Conservation (phyloP, 768 basidiomycete species). For the Agrocybe pediades region DNA sequence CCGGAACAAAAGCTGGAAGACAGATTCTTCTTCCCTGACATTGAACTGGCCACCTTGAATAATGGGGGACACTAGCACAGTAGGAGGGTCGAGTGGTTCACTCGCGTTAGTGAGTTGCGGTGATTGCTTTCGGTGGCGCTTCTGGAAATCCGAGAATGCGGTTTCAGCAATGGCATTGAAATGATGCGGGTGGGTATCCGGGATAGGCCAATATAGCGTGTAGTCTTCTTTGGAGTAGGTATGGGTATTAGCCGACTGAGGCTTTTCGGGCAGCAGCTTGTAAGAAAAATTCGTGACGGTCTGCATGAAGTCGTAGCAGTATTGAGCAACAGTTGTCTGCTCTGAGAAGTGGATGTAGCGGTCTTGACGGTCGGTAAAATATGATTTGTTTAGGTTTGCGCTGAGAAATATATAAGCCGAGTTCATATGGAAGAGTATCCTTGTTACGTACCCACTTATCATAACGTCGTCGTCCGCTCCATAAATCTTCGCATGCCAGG, state of each 20-base stretch:
- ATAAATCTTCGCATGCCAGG: conserved; percentile 98
- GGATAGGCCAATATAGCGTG: conserved; percentile 67
- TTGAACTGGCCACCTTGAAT: conserved; percentile 90
- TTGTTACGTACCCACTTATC: conserved; percentile 75
- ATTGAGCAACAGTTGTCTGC: conserved; percentile 70
- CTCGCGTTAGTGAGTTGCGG: neutral
- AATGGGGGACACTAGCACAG: conserved; percentile 71
- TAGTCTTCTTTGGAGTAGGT: conserved; percentile 45
- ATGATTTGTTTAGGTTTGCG: conserved; percentile 90
- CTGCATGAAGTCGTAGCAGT: conserved; percentile 79
- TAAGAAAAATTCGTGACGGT: conserved; percentile 77
- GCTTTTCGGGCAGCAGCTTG: conserved; percentile 34
- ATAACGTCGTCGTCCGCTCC: conserved; percentile 91
- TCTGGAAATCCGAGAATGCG: conserved; percentile 64
- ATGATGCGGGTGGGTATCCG: conserved; percentile 64
- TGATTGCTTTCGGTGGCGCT: conserved; percentile 26
- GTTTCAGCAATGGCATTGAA: conserved; percentile 62
- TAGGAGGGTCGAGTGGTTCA: conserved; percentile 10
- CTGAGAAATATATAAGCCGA: conserved; percentile 39
- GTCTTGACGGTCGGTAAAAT: conserved; percentile 95
- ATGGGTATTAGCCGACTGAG: conserved; percentile 20
- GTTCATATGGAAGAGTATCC: neutral
- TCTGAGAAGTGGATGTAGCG: conserved; percentile 79
- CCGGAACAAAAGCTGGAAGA: conserved; percentile 60
- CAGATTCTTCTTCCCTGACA: conserved; percentile 81